These are phyloP conservation scores for Hamigera avellanea DNA, from an alignment of 495 filamentous ascomycete species.

Conservation along the genomic window DNA sequence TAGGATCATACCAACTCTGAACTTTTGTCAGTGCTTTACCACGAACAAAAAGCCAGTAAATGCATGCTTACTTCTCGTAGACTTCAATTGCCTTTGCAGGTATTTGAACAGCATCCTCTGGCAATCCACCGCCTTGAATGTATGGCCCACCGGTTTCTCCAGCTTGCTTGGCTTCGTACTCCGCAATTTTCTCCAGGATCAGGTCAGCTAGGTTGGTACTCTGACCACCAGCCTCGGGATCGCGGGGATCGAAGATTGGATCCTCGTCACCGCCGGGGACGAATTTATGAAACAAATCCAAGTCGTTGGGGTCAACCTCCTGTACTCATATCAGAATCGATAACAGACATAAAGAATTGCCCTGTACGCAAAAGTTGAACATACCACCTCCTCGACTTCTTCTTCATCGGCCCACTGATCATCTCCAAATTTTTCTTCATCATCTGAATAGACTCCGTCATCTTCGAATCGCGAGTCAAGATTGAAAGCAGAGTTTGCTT, in stretches of 20 bases:
- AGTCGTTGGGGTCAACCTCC: conserved; percentile 82
- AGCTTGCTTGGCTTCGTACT: conserved; percentile 64
- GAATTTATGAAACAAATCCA: conserved; percentile 85
- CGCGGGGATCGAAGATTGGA: conserved; percentile 37
- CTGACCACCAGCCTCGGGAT: conserved; percentile 31
- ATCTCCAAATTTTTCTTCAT: conserved; percentile 44
- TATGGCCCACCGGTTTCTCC: conserved; percentile 21
- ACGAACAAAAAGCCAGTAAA: not conserved
- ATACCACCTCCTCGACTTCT: conserved; percentile 60
- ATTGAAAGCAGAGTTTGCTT: conserved; percentile 49
- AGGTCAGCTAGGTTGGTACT: conserved; percentile 81
- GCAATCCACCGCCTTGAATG: conserved; percentile 36
- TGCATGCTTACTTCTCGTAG: conserved; percentile 62
- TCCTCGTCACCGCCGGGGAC: conserved; percentile 46
- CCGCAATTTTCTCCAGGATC: conserved; percentile 87
- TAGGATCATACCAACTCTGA: conserved; percentile 72
- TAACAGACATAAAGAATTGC: not conserved
- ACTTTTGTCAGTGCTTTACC: conserved; percentile 8
- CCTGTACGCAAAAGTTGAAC: conserved; percentile 3
- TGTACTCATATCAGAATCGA: conserved; percentile 14
- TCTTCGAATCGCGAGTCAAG: conserved; percentile 49
- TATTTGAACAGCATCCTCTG: conserved; percentile 73
- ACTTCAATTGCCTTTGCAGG: conserved; percentile 89
- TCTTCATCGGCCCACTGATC: conserved; percentile 54
- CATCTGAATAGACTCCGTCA: conserved; percentile 41